phyloP scores from a whole-genome alignment of 2,329 filamentous ascomycete genomes.

The Pseudopyrenochaeta lycopersici region DNA sequence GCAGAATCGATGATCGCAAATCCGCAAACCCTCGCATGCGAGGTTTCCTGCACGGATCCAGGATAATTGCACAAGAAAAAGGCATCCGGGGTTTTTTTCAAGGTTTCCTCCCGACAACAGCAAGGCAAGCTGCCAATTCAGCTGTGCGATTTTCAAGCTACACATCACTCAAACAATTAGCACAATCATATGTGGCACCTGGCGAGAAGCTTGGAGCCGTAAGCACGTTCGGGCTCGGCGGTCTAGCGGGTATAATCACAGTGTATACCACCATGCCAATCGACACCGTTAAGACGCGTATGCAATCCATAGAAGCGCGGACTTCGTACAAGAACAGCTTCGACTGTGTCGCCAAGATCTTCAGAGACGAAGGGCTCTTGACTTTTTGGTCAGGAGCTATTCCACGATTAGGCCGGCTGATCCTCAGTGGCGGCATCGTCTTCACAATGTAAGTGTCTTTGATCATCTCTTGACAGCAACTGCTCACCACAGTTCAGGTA shows the following conservation, averaged over 20 bases:
- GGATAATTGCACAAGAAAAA: constrained; percentile 86
- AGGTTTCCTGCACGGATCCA: constrained; percentile 90
- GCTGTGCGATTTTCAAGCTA: constrained; percentile 92
- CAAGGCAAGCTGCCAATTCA: constrained; percentile 92
- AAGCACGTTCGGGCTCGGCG: constrained; percentile 91
- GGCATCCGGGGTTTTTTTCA: constrained; percentile 95
- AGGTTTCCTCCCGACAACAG: constrained; percentile 93
- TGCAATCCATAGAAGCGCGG: constrained; percentile 93
- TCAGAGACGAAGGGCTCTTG: constrained; percentile 85
- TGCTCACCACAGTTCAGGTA: constrained; percentile 61
- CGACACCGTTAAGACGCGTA: constrained; percentile 94
- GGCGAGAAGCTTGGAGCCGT: constrained; percentile 91
- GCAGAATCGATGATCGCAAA: constrained; percentile 93
- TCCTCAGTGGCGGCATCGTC: constrained; percentile 94
- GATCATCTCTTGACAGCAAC: constrained; percentile 14
- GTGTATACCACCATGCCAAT: constrained; percentile 77
- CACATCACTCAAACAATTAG: constrained; percentile 88
- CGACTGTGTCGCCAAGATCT: constrained; percentile 81
- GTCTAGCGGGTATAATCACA: constrained; percentile 87
- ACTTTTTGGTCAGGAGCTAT: constrained; percentile 96
- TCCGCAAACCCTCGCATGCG: constrained; percentile 82
- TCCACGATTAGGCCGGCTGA: constrained; percentile 82
- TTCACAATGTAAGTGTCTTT: constrained; percentile 80
- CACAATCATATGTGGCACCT: constrained; percentile 89
- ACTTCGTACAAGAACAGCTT: constrained; percentile 86